Base-by-base conservation (phyloP, 164 flowering plant genomes). In the Akebia trifoliata region DNA sequence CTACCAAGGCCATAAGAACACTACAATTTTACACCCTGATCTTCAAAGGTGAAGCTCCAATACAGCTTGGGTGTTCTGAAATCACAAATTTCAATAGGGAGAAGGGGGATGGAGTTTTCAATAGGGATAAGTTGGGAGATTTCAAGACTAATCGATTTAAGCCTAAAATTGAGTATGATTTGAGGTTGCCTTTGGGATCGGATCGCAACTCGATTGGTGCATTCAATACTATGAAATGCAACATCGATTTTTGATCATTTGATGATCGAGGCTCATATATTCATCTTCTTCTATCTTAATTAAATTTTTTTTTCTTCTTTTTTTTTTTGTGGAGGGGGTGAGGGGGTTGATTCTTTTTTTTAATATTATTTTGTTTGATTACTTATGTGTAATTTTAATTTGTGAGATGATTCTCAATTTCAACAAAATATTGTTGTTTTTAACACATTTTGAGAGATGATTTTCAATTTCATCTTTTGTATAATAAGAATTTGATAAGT, bases 1-100 rank as follows among this genome's bases (percentile, higher is more conserved):
- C n/a, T n/a, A n/a, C n/a, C n/a, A n/a, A n/a, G n/a, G n/a, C n/a
- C 66, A 56, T 49, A 72, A 72, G 74, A 75, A 69, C 54, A 72
- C 74, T 2, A 59, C 69, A 9, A 20, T 36, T 15, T 45, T 75
- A 6, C 18, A 20, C n/a, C 58, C 61, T n/a, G 0, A 61, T 25
- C 1, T 62, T 75, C 46, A 6, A 29, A 2, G 74, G 79, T 6
- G 50, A 63, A 35, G 21, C 58, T 18, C 4, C 32, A 47, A 4
- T 72, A 1, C 2, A 37, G 1, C 50, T 64, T 8, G 20, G 43
- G 15, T 15, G 40, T 10, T 40, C 44, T 2, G 58, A 47, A 26
- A n/a, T 30, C 8, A 4, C 25, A 0, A 32, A 56, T 12, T 75
- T n/a, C n/a, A n/a, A n/a, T n/a, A n/a, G n/a, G n/a, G n/a, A n/a